These are phyloP conservation scores for Bidens hawaiensis DNA, from an alignment of 140 eudicot genomes.

Conservation along the genomic window DNA sequence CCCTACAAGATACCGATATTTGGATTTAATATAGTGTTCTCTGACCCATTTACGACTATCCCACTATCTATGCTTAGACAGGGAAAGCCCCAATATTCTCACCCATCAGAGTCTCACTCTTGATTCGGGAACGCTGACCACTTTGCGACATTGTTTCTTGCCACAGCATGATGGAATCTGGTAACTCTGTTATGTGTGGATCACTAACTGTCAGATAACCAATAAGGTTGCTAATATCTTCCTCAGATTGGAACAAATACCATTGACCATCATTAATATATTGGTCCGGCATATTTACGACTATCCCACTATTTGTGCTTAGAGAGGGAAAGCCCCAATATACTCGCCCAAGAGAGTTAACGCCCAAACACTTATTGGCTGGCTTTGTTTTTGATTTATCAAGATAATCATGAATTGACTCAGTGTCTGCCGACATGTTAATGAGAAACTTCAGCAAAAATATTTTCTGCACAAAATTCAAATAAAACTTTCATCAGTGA, in stretches of 20 bases:
- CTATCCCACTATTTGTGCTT: constrained; percentile 23
- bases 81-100: constrained; percentile 46
- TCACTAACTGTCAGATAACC: constrained; percentile 20
- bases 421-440: constrained; percentile 37
- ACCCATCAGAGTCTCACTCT: constrained; percentile 41
- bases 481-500: neutral
- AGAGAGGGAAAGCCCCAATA: constrained; percentile 45
- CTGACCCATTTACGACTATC: constrained; percentile 24
- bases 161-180: constrained; percentile 37
- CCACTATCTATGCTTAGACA: constrained; percentile 18
- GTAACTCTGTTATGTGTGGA: constrained; percentile 24
- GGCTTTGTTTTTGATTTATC: constrained; percentile 10
- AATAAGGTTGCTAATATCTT: constrained; percentile 28
- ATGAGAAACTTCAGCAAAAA: constrained; percentile 41
- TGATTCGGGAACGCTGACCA: too few species aligned
- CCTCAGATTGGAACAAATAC: constrained; percentile 30
- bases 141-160: constrained; percentile 5
- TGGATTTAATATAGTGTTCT: neutral
- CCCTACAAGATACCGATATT: too few species aligned
- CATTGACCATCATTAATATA: constrained; percentile 20
- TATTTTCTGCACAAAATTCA: constrained; percentile 48
- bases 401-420: constrained; percentile 30
- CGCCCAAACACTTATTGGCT: constrained; percentile 41
- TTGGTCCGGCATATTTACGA: constrained; percentile 22
- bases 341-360: constrained; percentile 38